These are phyloP conservation scores for Wickerhamiella cacticola DNA, from an alignment of 805 yeast genomes.

Conservation along the genomic window DNA sequence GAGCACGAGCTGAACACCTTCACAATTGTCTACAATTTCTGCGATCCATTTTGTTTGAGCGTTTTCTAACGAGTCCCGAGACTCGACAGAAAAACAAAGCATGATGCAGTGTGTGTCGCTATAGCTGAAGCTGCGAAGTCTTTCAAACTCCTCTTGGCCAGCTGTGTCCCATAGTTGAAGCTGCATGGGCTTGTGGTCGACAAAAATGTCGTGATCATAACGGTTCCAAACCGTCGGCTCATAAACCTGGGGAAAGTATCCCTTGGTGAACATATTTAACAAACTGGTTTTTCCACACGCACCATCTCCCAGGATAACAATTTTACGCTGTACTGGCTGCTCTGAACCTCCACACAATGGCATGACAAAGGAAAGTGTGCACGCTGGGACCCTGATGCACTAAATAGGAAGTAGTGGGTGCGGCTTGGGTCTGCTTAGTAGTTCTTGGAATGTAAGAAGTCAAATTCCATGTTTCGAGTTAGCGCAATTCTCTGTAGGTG, in stretches of 20 bases:
- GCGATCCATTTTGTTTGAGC: constrained; percentile 96
- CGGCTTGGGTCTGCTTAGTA: constrained; percentile 1
- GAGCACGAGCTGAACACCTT: constrained; percentile 83
- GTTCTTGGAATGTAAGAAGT: not conserved
- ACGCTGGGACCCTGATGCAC: not conserved
- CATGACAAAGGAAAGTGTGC: constrained; percentile 22
- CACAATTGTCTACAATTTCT: constrained; percentile 93
- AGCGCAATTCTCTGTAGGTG: not conserved
- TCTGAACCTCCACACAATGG: constrained; percentile 31
- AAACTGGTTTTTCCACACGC: constrained; percentile 97
- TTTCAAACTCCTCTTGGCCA: constrained; percentile 96
- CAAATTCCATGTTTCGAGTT: not conserved
- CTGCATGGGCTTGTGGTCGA: constrained; percentile 86
- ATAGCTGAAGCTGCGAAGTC: constrained; percentile 82
- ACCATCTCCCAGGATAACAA: constrained; percentile 93
- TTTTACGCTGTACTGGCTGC: constrained; percentile 63
- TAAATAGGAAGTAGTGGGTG: constrained; percentile 4
- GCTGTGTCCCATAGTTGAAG: constrained; percentile 97
- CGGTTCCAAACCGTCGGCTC: constrained; percentile 98
- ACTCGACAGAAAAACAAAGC: constrained; percentile 91
- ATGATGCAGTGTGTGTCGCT: constrained; percentile 94
- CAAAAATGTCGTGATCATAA: constrained; percentile 92
- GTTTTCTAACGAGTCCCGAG: constrained; percentile 85
- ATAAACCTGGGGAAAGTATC: constrained; percentile 95
- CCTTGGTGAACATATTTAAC: constrained; percentile 88